Evolutionary conservation across 768 basidiomycete species (phyloP), one percentile per base, ranked within the genome.

Genomic region (Mycena amicta): DNA sequence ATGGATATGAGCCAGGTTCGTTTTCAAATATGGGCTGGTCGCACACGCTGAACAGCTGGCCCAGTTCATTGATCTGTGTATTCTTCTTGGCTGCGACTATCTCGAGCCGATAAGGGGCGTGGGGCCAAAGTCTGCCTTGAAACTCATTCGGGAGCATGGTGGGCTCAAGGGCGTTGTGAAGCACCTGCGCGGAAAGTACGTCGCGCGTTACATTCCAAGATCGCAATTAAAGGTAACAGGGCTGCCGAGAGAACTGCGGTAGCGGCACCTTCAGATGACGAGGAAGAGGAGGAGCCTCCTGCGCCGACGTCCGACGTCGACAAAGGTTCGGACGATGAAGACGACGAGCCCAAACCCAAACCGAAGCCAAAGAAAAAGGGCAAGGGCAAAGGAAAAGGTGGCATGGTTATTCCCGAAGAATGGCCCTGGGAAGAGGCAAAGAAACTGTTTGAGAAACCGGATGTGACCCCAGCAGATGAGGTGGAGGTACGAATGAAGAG

Each of bases 341-440:
- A 68, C 12, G 67, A 69, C 39, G 65, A 67, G 50, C 55, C 57
- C 26, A 63, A 68, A 49, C 67, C 64, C 2, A 74, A 73, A 57
- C 62, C 71, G 22, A 76, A 74, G 55, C 62, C 74, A 5, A 75
- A 75, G 78, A 82, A 67, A 41, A 78, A 77, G 61, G 75, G 72
- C 3, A 82, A 84, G 59, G 82, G 84, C 50, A 88, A 88, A 71
- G 87, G 85, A 62, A 88, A 85, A 66, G 92, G 88, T 49, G 93
- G 91, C 5, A 77, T 95, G 50, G 77, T 82, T 20, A 81, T 98
- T 33, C 96, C 97, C 0, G 95, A 95, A 45, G 88, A 96, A 58
- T 99, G 96, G 96, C 93, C 93, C 49, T 98, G 93, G 92, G 87
- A 95, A 71, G 89, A 94, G 61, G 97, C 97, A 33, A 95, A 95